Conservation (phyloP, 805 yeast species). For the Metschnikowia kunwiensis region DNA sequence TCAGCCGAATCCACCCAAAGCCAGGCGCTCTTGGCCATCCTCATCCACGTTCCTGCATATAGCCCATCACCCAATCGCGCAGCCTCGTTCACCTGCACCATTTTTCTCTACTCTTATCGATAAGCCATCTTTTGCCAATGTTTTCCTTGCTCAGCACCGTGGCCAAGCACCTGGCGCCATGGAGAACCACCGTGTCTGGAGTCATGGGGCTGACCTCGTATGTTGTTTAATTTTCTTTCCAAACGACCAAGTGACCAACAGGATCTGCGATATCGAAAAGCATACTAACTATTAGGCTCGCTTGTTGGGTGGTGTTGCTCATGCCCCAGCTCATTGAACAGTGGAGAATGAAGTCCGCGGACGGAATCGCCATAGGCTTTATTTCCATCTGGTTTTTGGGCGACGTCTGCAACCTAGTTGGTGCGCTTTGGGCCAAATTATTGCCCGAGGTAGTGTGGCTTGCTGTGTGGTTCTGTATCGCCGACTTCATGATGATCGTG, state of each 20-base stretch:
- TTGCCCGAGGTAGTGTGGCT: conserved; percentile 67
- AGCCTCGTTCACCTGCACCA: too few species aligned
- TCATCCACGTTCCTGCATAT: too few species aligned
- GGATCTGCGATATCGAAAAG: too few species aligned
- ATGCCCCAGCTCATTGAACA: conserved; percentile 79
- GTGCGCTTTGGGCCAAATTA: conserved; percentile 67
- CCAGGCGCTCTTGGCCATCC: too few species aligned
- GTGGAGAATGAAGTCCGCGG: conserved; percentile 72
- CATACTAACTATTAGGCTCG: conserved; percentile 44
- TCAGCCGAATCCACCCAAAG: too few species aligned
- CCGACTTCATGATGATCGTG: conserved; percentile 57
- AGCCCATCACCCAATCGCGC: too few species aligned
- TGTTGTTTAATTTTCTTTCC: conserved; percentile 19
- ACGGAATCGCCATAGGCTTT: conserved; percentile 70
- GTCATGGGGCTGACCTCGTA: conserved; percentile 64
- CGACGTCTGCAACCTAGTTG: conserved; percentile 63
- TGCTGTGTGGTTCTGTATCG: conserved; percentile 74
- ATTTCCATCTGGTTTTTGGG: conserved; percentile 70
- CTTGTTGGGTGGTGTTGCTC: conserved; percentile 76
- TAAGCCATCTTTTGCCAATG: too few species aligned
- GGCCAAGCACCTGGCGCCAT: conserved; percentile 12
- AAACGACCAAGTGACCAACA: too few species aligned
- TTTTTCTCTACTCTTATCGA: too few species aligned
- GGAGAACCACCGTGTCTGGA: conserved; percentile 51
- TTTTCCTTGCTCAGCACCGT: conserved; percentile 5